Percentiles rank a stretch among this genome's conserved stretches.
phyloP scores from a whole-genome alignment of 2,329 filamentous ascomycete genomes.

The Pleurostoma richardsiae region DNA sequence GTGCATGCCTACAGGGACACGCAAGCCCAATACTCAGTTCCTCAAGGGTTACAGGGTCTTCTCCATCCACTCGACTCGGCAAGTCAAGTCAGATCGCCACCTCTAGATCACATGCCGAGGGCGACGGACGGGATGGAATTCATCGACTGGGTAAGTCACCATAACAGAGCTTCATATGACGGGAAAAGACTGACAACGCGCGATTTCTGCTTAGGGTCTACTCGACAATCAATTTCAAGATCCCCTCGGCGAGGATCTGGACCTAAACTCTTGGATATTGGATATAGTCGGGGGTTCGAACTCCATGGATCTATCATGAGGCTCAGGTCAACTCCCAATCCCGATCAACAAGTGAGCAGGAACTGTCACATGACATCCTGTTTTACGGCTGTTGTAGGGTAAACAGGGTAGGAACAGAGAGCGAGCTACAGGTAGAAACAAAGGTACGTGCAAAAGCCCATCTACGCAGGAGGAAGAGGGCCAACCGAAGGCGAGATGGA shows the following conservation, averaged over 20 bases:
- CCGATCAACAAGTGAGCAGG: too few species aligned
- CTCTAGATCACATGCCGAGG: neutral
- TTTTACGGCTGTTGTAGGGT: too few species aligned
- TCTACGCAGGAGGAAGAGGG: too few species aligned
- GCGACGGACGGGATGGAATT: neutral
- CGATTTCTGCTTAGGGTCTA: neutral
- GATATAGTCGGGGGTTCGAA: neutral
- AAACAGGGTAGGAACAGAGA: too few species aligned
- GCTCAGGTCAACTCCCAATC: too few species aligned
- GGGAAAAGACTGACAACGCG: neutral
- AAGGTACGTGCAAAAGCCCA: too few species aligned
- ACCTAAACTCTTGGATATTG: neutral
- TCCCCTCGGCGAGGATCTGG: neutral
- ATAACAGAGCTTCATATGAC: neutral
- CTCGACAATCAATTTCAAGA: neutral
- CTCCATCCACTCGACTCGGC: neutral
- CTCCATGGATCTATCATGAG: too few species aligned
- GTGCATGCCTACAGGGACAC: constrained; percentile 1
- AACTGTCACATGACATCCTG: too few species aligned
- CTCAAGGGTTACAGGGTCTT: neutral
- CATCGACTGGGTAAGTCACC: neutral
- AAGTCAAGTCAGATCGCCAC: neutral
- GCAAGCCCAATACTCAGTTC: neutral
- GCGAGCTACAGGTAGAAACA: too few species aligned
- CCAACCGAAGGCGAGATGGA: too few species aligned